phyloP scores from a whole-genome alignment of 441 rosid species.

The California macrophylla region DNA sequence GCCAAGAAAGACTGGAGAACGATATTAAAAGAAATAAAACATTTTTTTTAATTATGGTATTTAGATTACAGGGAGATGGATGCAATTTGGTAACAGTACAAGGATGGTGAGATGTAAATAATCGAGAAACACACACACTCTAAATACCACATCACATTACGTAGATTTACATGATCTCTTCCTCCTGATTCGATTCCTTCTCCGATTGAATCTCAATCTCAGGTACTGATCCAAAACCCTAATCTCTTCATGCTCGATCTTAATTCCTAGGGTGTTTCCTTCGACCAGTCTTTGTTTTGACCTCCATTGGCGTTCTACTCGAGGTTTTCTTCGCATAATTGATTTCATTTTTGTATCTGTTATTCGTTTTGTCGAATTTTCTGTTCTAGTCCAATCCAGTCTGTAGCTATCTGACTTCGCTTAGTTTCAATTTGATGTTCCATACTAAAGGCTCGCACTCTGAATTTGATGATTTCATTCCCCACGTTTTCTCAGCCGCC shows the following conservation, averaged over 20 bases:
- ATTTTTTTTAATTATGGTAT: no score
- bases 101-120: no score
- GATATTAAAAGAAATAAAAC: no score
- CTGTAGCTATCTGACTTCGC: background rate
- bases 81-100: no score
- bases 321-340: background rate
- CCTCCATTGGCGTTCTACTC: background rate
- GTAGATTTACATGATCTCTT: background rate
- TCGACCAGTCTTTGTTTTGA: background rate
- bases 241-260: background rate
- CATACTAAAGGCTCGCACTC: no score
- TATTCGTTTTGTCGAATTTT: background rate
- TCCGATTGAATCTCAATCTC: background rate
- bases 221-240: background rate
- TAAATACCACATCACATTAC: no score
- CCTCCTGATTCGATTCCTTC: background rate
- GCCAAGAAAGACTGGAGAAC: no score
- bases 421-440: background rate
- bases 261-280: background rate
- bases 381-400: background rate
- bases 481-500: background rate
- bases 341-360: background rate
- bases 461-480: background rate
- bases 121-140: no score
- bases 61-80: no score